Evolutionary conservation across 257 asterid species (phyloP).

Genomic region (Nicotiana obtusifolia): DNA sequence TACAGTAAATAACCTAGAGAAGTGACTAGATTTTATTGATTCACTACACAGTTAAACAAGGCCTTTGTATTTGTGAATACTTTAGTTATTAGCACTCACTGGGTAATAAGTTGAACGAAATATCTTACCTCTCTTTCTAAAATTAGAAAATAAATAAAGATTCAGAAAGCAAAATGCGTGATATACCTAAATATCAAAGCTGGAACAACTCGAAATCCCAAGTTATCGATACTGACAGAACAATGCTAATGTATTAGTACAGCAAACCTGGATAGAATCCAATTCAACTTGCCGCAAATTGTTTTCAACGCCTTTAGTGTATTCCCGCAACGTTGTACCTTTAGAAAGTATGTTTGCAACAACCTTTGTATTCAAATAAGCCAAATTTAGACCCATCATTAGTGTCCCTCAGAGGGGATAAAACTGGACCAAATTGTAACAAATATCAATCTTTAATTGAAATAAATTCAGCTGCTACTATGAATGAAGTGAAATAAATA

Average conservation of each 20-base stretch:
- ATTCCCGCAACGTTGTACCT: conserved; percentile 80
- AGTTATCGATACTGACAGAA: not conserved
- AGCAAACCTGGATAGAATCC: conserved; percentile 85
- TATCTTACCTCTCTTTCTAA: not conserved
- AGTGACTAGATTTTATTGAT: not conserved
- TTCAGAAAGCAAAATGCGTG: not conserved
- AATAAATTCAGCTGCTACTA: not conserved
- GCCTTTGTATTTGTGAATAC: not conserved
- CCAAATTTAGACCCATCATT: not conserved
- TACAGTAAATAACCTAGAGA: too few relatives aligned
- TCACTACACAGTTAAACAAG: not conserved
- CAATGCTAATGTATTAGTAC: not conserved
- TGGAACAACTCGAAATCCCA: not conserved
- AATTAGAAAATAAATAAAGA: not conserved
- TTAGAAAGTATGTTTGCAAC: conserved; percentile 86
- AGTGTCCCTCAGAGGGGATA: conserved; percentile 3
- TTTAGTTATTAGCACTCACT: not conserved
- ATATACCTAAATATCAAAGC: not conserved
- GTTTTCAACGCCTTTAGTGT: conserved; percentile 91
- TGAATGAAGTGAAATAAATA: not conserved
- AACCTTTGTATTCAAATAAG: conserved; percentile 39
- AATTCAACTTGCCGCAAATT: conserved; percentile 78
- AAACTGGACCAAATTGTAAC: not conserved
- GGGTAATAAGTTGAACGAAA: not conserved
- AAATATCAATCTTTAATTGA: not conserved